Base-by-base conservation (phyloP, 2,329 filamentous ascomycete genomes). In the Emergomyces pasteurianus region DNA sequence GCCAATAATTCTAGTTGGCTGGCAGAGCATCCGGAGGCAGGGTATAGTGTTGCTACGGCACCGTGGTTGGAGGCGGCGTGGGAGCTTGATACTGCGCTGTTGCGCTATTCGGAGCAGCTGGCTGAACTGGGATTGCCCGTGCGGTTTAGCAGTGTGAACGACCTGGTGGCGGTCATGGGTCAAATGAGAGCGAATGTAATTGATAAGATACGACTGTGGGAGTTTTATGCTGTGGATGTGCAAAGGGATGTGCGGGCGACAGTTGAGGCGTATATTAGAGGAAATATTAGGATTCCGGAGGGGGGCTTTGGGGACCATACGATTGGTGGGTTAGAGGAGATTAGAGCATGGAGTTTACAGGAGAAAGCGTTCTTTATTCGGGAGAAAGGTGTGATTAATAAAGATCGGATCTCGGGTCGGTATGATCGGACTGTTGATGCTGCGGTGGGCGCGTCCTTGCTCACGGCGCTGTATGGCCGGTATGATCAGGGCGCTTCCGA, bases 1-100 rank as follows among this genome's bases (percentile, higher is more conserved):
- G 92, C 94, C 7, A 84, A 96, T 78, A 97, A 97, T 76, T 95
- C 89, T 75, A 84, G 87, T 68, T 99, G 94, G 94, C 82, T 99
- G 12, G 82, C 95, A 71, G 88, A 95, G 63, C 92, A 99, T 70
- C 94, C 95, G 0, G 94, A 99, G 68, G 88, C 91, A 52, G 94
- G 94, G 18, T 99, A 99, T 80, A 99, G 95, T 72, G 79, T 96
- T 65, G 86, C 86, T 47, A 97, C 92, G 0, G 92, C 94, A 0
- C 94, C 94, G 10, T 85, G 83, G 79, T 73, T 87, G 46, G 78
- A 81, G 66, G 75, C 83, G 50, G 83, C 84, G 3, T 78, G 96
- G 18, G 88, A 90, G 62, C 79, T 97, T n/a, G 86, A 95, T 69
- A 84, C 80, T 47, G 86, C 85, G 40, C 77, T 97, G n/a, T 72